A percentile compares a stretch with the other conserved stretches of the same genome.
Evolutionary conservation across 306 rosid species (phyloP).

Genomic region (Vigna radiata): DNA sequence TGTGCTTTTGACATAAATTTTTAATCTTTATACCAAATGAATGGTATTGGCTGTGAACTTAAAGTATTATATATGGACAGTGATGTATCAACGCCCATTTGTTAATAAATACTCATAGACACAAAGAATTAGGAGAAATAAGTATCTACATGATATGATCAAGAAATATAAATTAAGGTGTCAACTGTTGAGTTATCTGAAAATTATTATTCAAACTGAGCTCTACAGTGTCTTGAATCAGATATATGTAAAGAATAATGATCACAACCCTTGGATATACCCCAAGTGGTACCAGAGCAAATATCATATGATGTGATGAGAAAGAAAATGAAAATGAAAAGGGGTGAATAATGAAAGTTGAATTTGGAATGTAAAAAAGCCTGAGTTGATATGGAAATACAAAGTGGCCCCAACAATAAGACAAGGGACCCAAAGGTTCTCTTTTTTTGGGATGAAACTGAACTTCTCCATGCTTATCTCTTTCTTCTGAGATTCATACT

Average conservation of each 20-base stretch:
- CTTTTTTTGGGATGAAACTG: slow-evolving; percentile 60
- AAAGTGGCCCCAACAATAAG: slow-evolving; percentile 71
- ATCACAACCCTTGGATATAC: slow-evolving; percentile 5
- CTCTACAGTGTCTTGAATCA: slow-evolving; percentile 50
- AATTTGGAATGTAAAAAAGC: slow-evolving; percentile 7
- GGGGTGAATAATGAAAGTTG: not conserved
- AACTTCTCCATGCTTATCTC: slow-evolving; percentile 79
- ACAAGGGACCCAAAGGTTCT: slow-evolving; percentile 67
- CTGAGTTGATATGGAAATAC: not conserved
- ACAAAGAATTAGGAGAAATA: not conserved
- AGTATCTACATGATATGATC: not conserved
- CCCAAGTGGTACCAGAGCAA: not conserved
- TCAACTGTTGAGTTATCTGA: not conserved
- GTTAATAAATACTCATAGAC: not conserved
- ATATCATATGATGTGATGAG: not conserved
- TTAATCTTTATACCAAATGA: slow-evolving; percentile 44
- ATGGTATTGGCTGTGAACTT: slow-evolving; percentile 39
- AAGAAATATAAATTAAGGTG: not conserved
- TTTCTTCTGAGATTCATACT: slow-evolving; percentile 38
- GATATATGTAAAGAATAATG: slow-evolving; percentile 40
- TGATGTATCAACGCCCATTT: not conserved
- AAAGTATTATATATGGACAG: slow-evolving; percentile 24
- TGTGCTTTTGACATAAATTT: slow-evolving; percentile 68
- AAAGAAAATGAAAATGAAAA: not conserved
- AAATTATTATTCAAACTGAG: slow-evolving; percentile 49